These are phyloP conservation scores for Paragyromitra xinjiangensis DNA, from an alignment of 495 filamentous ascomycete species.

Conservation along the genomic window DNA sequence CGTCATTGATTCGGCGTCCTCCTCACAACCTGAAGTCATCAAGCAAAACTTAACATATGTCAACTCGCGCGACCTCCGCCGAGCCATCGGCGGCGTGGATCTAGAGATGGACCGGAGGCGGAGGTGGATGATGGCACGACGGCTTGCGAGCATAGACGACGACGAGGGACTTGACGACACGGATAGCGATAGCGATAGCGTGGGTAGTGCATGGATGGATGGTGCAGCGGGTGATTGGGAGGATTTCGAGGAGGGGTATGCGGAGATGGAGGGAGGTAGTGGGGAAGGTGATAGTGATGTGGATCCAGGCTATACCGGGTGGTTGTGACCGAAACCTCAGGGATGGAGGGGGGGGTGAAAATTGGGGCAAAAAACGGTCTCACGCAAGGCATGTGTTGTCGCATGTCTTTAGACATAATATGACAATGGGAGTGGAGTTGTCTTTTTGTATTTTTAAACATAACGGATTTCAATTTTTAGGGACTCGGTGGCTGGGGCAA, in stretches of 20 bases:
- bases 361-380: not conserved
- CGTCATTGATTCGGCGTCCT: conserved; percentile 17
- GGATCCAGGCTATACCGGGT: conserved; percentile 44
- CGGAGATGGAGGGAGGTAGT: not conserved
- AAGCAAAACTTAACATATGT: conserved; percentile 38
- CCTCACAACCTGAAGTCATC: conserved; percentile 27
- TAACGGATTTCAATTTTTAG: not conserved
- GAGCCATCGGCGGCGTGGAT: conserved; percentile 48
- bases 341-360: not conserved
- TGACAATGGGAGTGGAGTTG: conserved; percentile 10
- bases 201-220: conserved; percentile 36
- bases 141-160: conserved; percentile 15
- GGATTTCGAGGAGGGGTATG: conserved; percentile 25
- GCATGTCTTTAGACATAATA: conserved; percentile 18
- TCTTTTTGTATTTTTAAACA: conserved; percentile 23
- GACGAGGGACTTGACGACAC: conserved; percentile 28
- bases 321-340: not conserved
- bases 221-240: conserved; percentile 18
- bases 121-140: conserved; percentile 29
- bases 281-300: conserved; percentile 46
- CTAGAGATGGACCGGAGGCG: conserved; percentile 50
- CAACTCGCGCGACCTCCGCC: conserved; percentile 46
- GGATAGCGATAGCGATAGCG: conserved; percentile 46
- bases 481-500: not conserved
- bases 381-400: not conserved